A percentile compares a stretch with the other conserved stretches of the same genome.
These are phyloP conservation scores for Apiospora saccharicola DNA, from an alignment of 2,329 filamentous ascomycete genomes.

Conservation along the genomic window DNA sequence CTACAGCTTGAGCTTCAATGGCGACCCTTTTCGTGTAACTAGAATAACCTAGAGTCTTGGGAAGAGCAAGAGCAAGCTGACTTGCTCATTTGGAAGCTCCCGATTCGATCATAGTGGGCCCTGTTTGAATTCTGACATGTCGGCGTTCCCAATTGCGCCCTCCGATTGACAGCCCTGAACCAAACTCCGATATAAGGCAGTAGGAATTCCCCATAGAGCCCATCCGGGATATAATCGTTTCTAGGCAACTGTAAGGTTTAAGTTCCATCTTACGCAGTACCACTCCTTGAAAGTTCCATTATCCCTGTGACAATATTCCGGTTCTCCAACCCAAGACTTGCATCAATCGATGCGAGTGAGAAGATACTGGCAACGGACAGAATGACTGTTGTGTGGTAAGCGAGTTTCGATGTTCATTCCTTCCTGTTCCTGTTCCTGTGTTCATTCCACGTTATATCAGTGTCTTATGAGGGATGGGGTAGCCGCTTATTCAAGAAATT, in stretches of 20 bases:
- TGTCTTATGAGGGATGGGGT: no score
- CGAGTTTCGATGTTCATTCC: no score
- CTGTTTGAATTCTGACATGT: not conserved
- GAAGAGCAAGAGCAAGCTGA: not conserved
- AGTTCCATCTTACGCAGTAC: not conserved
- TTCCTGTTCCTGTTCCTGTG: no score
- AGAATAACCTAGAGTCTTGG: not conserved
- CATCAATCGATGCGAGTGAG: no score
- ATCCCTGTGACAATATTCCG: no score
- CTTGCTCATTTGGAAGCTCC: not conserved
- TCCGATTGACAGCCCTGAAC: not conserved
- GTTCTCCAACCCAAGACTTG: no score
- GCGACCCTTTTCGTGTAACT: not conserved
- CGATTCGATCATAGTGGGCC: not conserved
- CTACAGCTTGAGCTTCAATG: not conserved
- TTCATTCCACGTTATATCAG: no score
- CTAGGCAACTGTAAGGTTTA: not conserved
- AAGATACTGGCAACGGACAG: no score
- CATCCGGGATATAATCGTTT: not conserved
- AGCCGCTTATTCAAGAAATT: no score
- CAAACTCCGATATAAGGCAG: not conserved
- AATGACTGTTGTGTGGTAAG: no score
- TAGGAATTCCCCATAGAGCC: not conserved
- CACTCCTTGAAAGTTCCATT: no score
- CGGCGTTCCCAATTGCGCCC: not conserved